These are phyloP conservation scores for Globisporangium nunn DNA, from an alignment of 352 stramenopile genomes.

Conservation along the genomic window DNA sequence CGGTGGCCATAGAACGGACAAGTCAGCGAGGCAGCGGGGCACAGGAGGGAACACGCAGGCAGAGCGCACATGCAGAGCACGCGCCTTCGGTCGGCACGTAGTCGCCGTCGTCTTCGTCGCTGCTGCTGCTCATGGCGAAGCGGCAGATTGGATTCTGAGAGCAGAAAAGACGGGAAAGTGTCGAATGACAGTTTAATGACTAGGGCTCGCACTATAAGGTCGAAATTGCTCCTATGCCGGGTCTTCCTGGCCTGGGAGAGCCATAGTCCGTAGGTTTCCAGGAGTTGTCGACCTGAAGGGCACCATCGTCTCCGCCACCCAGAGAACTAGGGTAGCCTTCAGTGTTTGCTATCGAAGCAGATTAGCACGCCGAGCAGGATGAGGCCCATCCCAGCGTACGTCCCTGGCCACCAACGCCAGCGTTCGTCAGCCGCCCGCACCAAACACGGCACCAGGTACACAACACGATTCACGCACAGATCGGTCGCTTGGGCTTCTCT, in stretches of 20 bases:
- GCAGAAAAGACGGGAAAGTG: too few species aligned
- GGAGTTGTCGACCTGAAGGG: too few species aligned
- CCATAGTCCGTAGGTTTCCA: too few species aligned
- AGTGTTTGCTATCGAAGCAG: slow-evolving; percentile 60
- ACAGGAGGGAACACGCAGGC: not conserved
- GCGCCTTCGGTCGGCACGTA: slow-evolving; percentile 54
- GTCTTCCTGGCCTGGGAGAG: not conserved
- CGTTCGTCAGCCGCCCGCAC: not conserved
- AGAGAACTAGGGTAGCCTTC: not conserved
- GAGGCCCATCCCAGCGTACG: slow-evolving; percentile 52
- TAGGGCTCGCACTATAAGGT: too few species aligned
- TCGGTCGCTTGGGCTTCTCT: slow-evolving; percentile 57
- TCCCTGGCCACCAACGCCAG: slow-evolving; percentile 21
- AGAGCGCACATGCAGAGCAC: not conserved
- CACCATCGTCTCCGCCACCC: too few species aligned
- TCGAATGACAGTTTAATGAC: too few species aligned
- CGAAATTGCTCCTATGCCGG: too few species aligned
- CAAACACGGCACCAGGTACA: not conserved
- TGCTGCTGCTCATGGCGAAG: slow-evolving; percentile 30
- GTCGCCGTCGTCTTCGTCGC: slow-evolving; percentile 66
- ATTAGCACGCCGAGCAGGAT: slow-evolving; percentile 56
- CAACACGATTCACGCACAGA: slow-evolving; percentile 34
- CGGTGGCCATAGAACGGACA: not conserved
- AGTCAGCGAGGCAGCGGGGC: not conserved
- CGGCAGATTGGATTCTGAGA: too few species aligned